Conservation (phyloP, 2,329 filamentous ascomycete genomes). For the Sphaceloma murrayae region DNA sequence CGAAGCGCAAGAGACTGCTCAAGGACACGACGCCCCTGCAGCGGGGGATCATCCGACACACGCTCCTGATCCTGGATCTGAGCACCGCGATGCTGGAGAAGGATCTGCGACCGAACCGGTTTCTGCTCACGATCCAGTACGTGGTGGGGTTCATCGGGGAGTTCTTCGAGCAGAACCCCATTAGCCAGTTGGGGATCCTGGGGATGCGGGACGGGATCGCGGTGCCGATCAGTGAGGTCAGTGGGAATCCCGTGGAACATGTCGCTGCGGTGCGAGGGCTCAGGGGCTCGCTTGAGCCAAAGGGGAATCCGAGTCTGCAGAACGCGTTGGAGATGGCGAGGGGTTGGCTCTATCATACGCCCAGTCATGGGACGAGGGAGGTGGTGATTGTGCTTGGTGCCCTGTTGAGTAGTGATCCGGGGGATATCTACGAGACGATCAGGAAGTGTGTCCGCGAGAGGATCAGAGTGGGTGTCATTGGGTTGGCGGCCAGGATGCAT, state of each 20-base stretch:
- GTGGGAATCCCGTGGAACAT: slow-evolving; percentile 84
- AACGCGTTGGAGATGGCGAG: slow-evolving; percentile 94
- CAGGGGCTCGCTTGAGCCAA: slow-evolving; percentile 34
- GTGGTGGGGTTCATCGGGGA: slow-evolving; percentile 81
- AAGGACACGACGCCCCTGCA: slow-evolving; percentile 93
- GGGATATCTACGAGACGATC: slow-evolving; percentile 90
- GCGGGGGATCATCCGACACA: slow-evolving; percentile 92
- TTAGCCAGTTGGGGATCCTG: slow-evolving; percentile 85
- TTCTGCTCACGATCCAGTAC: slow-evolving; percentile 71
- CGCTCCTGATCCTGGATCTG: slow-evolving; percentile 84
- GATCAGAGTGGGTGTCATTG: slow-evolving; percentile 81
- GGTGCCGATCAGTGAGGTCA: slow-evolving; percentile 75
- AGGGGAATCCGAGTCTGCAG: slow-evolving; percentile 55
- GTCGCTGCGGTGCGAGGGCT: slow-evolving; percentile 61
- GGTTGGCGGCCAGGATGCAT: slow-evolving; percentile 80
- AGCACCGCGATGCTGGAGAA: slow-evolving; percentile 92
- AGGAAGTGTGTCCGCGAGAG: slow-evolving; percentile 66
- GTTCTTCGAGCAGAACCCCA: slow-evolving; percentile 97
- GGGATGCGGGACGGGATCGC: slow-evolving; percentile 91
- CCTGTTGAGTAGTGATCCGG: slow-evolving; percentile 80
- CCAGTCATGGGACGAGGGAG: slow-evolving; percentile 86
- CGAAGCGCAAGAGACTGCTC: slow-evolving; percentile 53
- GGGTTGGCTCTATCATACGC: slow-evolving; percentile 83
- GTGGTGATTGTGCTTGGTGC: slow-evolving; percentile 88
- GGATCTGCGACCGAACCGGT: slow-evolving; percentile 80